phyloP scores from a whole-genome alignment of 371 early-diverging fungal genomes.

The Apophysomyces ossiformis region DNA sequence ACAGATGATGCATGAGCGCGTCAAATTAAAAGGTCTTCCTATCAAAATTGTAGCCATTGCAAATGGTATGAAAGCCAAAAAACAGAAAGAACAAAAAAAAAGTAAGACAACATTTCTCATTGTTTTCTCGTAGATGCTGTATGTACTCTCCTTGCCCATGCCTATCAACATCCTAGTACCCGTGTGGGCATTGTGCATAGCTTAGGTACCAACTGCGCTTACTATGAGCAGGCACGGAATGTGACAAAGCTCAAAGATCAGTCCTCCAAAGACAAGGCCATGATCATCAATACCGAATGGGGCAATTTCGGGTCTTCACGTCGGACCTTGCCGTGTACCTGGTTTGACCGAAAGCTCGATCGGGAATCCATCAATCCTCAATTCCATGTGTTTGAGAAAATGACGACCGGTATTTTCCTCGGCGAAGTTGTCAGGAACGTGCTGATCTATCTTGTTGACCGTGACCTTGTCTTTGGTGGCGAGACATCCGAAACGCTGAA shows the following conservation, averaged over 20 bases:
- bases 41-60: slow-evolving; percentile 55
- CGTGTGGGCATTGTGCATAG: slow-evolving; percentile 91
- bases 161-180: slow-evolving; percentile 86
- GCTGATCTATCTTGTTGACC: slow-evolving; percentile 76
- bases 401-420: slow-evolving; percentile 95
- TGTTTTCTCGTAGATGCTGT: slow-evolving; percentile 74
- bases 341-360: slow-evolving; percentile 85
- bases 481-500: slow-evolving; percentile 64
- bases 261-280: slow-evolving; percentile 54
- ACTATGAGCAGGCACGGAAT: slow-evolving; percentile 71
- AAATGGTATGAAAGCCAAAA: slow-evolving; percentile 34
- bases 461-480: slow-evolving; percentile 78
- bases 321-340: slow-evolving; percentile 76
- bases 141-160: slow-evolving; percentile 89
- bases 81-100: neutral
- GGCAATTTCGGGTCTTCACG: slow-evolving; percentile 81
- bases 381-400: slow-evolving; percentile 89
- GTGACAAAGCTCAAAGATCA: slow-evolving; percentile 69
- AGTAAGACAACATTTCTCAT: slow-evolving; percentile 1
- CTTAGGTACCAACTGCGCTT: slow-evolving; percentile 96
- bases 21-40: slow-evolving; percentile 46
- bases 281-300: slow-evolving; percentile 94
- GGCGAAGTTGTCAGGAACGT: slow-evolving; percentile 87
- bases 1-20: slow-evolving; percentile 38
- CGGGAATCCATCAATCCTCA: slow-evolving; percentile 76